Conservation (phyloP, 331 rosid species). For the Saraca asoca region DNA sequence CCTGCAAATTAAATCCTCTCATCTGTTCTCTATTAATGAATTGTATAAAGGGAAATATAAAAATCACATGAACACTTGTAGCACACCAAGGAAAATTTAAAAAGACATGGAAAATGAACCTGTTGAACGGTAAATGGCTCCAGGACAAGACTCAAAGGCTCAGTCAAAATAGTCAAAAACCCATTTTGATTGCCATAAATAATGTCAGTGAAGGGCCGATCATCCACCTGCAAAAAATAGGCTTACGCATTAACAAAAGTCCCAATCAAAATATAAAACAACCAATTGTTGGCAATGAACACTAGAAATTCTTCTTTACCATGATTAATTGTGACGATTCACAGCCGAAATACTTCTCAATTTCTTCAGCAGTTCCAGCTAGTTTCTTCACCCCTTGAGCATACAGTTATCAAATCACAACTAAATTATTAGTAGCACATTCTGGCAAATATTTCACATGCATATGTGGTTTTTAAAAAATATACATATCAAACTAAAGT, state of each 20-base stretch:
- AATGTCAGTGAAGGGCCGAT: conserved; percentile 86
- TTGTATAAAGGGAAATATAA: conserved; percentile 15
- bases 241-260: conserved; percentile 15
- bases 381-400: conserved; percentile 83
- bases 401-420: conserved; percentile 25
- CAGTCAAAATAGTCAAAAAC: conserved; percentile 80
- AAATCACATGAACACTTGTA: neutral
- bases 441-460: neutral
- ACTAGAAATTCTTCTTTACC: conserved; percentile 47
- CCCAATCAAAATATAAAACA: neutral
- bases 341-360: conserved; percentile 87
- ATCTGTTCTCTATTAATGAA: neutral
- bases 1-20: neutral
- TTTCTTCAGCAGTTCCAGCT: conserved; percentile 90
- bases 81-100: conserved; percentile 24
- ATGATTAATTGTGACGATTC: conserved; percentile 71
- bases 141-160: conserved; percentile 68
- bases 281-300: conserved; percentile 26
- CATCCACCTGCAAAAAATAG: conserved; percentile 74
- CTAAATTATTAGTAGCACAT: conserved; percentile 13
- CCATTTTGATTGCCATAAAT: conserved; percentile 87
- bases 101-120: conserved; percentile 50
- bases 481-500: neutral
- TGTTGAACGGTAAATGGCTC: conserved; percentile 89
- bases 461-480: too few relatives aligned